These are phyloP conservation scores for Puya raimondii DNA, from an alignment of 176 grass and related monocot genomes.

Conservation along the genomic window DNA sequence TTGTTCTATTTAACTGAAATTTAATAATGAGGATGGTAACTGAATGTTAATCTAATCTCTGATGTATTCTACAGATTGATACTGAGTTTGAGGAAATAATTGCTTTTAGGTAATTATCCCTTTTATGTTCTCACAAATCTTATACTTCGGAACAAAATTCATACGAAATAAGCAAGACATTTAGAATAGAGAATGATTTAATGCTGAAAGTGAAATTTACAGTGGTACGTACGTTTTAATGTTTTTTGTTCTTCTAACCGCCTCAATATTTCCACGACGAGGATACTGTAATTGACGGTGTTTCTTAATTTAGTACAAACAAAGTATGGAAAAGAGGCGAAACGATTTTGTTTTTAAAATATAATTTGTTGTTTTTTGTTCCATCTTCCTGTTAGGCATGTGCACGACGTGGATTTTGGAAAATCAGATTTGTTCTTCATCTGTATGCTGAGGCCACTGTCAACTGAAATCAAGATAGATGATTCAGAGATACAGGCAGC, in stretches of 20 bases:
- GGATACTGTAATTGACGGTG: no score
- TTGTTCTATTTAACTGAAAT: not conserved
- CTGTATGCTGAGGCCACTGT: constrained; percentile 83
- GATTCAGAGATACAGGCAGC: constrained; percentile 82
- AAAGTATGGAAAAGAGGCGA: not conserved
- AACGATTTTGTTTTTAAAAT: not conserved
- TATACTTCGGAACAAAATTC: not conserved
- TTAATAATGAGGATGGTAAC: constrained; percentile 3
- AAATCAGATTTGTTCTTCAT: constrained; percentile 98
- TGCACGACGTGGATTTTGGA: constrained; percentile 73
- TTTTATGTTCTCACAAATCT: not conserved
- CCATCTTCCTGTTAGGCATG: constrained; percentile 43
- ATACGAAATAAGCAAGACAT: no score
- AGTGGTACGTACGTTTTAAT: no score
- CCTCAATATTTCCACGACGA: no score
- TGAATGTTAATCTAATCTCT: constrained; percentile 12
- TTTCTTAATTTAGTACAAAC: no score
- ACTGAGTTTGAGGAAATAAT: constrained; percentile 82
- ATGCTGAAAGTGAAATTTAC: no score
- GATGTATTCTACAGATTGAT: constrained; percentile 46
- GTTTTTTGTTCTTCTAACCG: no score
- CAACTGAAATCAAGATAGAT: constrained; percentile 77
- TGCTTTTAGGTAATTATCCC: constrained; percentile 60
- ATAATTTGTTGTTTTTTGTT: not conserved
- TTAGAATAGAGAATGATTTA: no score